Evolutionary conservation across 129 eudicot species (phyloP).

Genomic region (Artemisia annua): DNA sequence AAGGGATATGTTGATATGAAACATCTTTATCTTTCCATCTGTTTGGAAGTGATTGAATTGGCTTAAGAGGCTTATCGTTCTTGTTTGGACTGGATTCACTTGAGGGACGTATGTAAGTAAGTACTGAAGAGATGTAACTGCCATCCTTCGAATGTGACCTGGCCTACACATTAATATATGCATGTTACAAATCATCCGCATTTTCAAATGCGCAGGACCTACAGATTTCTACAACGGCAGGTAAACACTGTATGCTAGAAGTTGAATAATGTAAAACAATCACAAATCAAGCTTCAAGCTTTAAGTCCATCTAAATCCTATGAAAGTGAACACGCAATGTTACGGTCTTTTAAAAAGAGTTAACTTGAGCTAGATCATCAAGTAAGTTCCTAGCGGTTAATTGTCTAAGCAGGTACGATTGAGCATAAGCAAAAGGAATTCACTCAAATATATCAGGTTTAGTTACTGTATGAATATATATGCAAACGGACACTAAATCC

Average conservation of each 20-base stretch:
- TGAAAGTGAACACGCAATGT: background rate
- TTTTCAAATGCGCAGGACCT: background rate
- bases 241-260: background rate
- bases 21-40: constrained; percentile 54
- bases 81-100: constrained; percentile 36
- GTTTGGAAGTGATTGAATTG: constrained; percentile 50
- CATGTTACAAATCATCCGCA: constrained; percentile 34
- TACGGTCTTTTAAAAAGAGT: background rate
- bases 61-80: constrained; percentile 35
- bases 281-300: background rate
- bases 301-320: background rate
- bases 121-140: constrained; percentile 49
- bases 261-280: background rate
- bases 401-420: background rate
- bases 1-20: constrained; percentile 42
- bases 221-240: background rate
- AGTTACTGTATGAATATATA: background rate
- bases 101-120: constrained; percentile 58
- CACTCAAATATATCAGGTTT: background rate
- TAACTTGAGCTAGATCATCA: background rate
- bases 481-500: background rate
- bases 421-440: background rate
- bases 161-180: constrained; percentile 56
- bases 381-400: background rate
- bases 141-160: constrained; percentile 52